Base-by-base conservation (phyloP, 768 basidiomycete species). In the Trametes elegans region DNA sequence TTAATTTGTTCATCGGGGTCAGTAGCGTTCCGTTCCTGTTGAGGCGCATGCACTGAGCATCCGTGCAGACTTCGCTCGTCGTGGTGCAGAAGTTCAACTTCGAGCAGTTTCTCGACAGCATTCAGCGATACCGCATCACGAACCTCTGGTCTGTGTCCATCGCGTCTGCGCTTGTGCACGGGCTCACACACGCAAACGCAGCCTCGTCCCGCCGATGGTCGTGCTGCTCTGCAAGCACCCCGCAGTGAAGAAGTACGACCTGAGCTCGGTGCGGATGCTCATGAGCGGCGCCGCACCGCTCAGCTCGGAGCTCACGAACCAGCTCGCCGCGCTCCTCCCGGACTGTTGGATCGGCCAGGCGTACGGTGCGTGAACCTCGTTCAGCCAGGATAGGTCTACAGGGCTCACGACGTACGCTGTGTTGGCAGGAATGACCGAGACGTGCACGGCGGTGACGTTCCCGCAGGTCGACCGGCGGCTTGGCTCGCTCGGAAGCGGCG, bases 201-300 rank as follows among this genome's bases (percentile, higher is more conserved):
- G 70, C 23, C 44, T 72, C 5, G 70, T 73, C 3, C 72, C 72
- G 5, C 73, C 71, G 7, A 66, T 71, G 62, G 56, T 74, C 11
- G 71, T 74, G 21, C 57, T 70, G 7, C 55, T 74, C 11, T 68
- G 70, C 62, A 74, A 74, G 72, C 72, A 76, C 51, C 73, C 77
- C n/a, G 70, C 68, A 14, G 70, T 71, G 43, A 71, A 71, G 57
- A 66, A 71, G 13, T 72, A 73, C 48, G 72, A 77, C 57, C 59
- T 77, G 48, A 60, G 68, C 71, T 69, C 79, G n/a, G 59, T 71
- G 29, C 66, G 65, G 39, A 71, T 66, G 58, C 57, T 72, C 44
- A 73, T 70, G 50, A 66, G 62, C 60, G 83, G 84, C 21, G 84
- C 85, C 23, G 85, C 84, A 7, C 84, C 85, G 39, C 73, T 85